A percentile compares a stretch with the other conserved stretches of the same genome.
Conservation (phyloP, 148 eudicot genomes). For the Chenopodium suecicum region DNA sequence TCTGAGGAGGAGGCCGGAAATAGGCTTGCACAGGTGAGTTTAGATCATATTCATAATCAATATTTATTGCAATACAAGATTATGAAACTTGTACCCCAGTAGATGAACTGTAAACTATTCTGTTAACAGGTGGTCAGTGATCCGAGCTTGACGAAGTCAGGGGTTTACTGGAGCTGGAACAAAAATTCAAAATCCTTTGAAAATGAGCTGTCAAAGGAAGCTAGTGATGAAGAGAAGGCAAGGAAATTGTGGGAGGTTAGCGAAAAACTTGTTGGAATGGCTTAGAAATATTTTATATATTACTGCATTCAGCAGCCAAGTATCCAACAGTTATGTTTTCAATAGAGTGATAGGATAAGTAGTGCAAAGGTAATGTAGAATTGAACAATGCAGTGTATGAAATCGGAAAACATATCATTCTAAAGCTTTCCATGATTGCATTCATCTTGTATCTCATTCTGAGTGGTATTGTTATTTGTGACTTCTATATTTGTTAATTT, state of each 20-base stretch:
- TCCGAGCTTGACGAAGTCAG: slow-evolving; percentile 78
- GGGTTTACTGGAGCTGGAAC: slow-evolving; percentile 98
- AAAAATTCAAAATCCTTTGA: slow-evolving; percentile 68
- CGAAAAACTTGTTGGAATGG: slow-evolving; percentile 89
- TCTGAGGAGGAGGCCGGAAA: slow-evolving; percentile 89
- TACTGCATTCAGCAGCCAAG: neutral
- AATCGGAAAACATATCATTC: neutral
- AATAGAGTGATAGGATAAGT: slow-evolving; percentile 14
- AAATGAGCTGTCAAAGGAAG: slow-evolving; percentile 85
- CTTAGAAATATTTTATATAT: slow-evolving; percentile 17
- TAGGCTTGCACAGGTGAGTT: slow-evolving; percentile 80
- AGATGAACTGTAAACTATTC: neutral
- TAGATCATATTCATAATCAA: no score
- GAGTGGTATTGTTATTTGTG: neutral
- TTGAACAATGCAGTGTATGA: neutral
- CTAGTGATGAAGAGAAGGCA: slow-evolving; percentile 79
- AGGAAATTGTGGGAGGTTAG: slow-evolving; percentile 84
- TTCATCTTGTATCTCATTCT: neutral
- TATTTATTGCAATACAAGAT: neutral
- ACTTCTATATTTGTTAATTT: no score
- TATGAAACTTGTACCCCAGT: neutral
- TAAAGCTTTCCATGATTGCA: neutral
- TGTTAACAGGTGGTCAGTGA: slow-evolving; percentile 69
- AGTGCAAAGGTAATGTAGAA: slow-evolving; percentile 10
- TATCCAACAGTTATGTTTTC: neutral